Conservation (phyloP, 1,139 yeast genomes). For the Sugiyamaella neomexicana region DNA sequence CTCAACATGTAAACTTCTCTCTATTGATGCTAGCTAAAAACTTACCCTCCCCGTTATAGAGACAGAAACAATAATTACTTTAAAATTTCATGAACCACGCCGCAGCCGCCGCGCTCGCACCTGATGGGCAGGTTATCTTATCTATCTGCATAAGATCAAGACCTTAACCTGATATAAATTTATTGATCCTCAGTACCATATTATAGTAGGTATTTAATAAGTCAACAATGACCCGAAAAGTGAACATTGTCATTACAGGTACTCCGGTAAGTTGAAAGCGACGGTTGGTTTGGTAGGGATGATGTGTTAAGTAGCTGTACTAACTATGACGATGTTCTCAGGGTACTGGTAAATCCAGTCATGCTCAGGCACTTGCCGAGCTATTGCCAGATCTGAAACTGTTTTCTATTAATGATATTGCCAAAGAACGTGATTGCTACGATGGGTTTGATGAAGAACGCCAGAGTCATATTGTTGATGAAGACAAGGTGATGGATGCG, state of each 20-base stretch:
- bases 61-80: background rate
- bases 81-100: background rate
- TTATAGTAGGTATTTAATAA: no score
- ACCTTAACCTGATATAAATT: conserved; percentile 13
- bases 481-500: conserved; percentile 72
- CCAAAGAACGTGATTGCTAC: conserved; percentile 72
- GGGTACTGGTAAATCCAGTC: conserved; percentile 95
- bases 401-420: conserved; percentile 75
- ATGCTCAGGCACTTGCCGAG: conserved; percentile 62
- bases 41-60: background rate
- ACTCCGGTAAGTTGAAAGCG: conserved; percentile 75
- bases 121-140: background rate
- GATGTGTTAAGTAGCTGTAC: background rate
- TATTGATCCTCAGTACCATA: background rate
- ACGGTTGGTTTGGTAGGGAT: no score
- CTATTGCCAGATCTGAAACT: conserved; percentile 55
- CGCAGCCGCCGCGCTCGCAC: conserved; percentile 1
- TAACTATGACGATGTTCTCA: conserved; percentile 16
- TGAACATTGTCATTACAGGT: conserved; percentile 84
- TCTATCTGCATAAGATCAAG: conserved; percentile 3
- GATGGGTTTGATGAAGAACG: conserved; percentile 84
- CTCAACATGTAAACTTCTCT: background rate
- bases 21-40: background rate
- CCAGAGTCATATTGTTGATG: conserved; percentile 88
- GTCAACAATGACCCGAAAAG: conserved; percentile 20